Conservation (phyloP, 768 basidiomycete species). For the Psilocybe azurescens region DNA sequence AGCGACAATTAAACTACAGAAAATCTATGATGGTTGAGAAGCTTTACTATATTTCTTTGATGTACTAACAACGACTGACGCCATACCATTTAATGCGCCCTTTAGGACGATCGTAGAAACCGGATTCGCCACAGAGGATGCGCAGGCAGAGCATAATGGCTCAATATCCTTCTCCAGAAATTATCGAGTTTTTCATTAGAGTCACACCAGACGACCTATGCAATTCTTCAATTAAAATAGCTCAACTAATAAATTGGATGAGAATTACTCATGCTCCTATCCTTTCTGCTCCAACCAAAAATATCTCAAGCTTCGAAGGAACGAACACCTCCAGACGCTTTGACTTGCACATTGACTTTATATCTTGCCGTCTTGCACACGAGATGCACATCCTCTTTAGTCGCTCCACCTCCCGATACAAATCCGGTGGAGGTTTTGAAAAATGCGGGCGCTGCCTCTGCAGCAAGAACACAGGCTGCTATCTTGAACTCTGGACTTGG, state of each 20-base stretch:
- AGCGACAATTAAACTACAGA: no score
- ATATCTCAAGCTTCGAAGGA: constrained; percentile 54
- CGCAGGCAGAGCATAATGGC: no score
- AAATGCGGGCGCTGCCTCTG: constrained; percentile 54
- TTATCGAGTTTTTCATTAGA: constrained; percentile 15
- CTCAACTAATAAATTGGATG: not conserved
- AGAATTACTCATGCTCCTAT: constrained; percentile 60
- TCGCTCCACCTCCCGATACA: constrained; percentile 47
- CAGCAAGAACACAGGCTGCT: constrained; percentile 49
- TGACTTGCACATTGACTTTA: constrained; percentile 45
- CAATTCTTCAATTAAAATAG: not conserved
- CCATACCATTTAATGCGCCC: no score
- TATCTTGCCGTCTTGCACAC: constrained; percentile 45
- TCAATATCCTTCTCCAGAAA: constrained; percentile 10
- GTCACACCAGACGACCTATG: constrained; percentile 24
- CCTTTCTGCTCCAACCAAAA: constrained; percentile 54
- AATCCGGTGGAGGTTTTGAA: constrained; percentile 63
- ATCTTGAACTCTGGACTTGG: constrained; percentile 47
- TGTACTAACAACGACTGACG: no score
- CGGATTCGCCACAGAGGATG: not conserved
- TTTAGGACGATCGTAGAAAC: no score
- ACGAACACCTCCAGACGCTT: constrained; percentile 57
- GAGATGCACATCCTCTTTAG: constrained; percentile 46
- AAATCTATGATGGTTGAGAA: no score
- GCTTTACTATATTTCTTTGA: no score